Evolutionary conservation across 768 basidiomycete genomes (phyloP).

Genomic region (Mycena vulgaris): DNA sequence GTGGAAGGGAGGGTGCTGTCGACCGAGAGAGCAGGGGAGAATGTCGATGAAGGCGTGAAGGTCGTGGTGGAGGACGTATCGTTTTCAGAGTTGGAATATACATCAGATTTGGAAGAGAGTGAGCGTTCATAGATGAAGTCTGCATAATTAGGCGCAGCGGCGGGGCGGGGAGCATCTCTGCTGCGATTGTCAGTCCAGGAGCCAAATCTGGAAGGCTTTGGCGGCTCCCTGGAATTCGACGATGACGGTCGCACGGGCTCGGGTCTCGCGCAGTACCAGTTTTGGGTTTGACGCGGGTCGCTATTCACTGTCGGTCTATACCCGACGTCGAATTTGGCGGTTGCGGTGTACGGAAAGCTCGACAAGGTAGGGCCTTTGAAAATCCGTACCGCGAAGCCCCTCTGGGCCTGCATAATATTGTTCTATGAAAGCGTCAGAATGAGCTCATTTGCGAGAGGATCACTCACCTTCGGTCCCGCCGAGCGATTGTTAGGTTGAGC

Average conservation of each 20-base stretch:
- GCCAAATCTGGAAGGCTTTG: constrained; percentile 46
- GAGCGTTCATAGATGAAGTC: constrained; percentile 74
- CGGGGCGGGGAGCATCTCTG: constrained; percentile 24
- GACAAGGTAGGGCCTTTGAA: constrained; percentile 64
- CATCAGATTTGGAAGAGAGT: constrained; percentile 69
- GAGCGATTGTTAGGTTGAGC: constrained; percentile 31
- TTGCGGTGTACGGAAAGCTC: constrained; percentile 55
- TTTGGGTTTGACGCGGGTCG: constrained; percentile 45
- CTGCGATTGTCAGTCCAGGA: constrained; percentile 56
- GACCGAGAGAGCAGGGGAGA: constrained; percentile 60
- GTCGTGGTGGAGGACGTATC: constrained; percentile 55
- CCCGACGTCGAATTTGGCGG: constrained; percentile 63
- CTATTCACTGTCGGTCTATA: constrained; percentile 57
- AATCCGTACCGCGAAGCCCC: constrained; percentile 66
- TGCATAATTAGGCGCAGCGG: constrained; percentile 23
- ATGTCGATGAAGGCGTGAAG: constrained; percentile 55
- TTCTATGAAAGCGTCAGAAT: constrained; percentile 24
- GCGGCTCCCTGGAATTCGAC: constrained; percentile 46
- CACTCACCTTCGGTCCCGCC: constrained; percentile 30
- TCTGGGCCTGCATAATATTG: constrained; percentile 56
- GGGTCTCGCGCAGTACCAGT: constrained; percentile 46
- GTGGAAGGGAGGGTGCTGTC: constrained; percentile 59
- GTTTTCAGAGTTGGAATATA: constrained; percentile 65
- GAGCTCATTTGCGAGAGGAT: not conserved
- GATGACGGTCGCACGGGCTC: constrained; percentile 45